Evolutionary conservation across 305 asterid genomes (phyloP).

Genomic region (Salvia sclarea): DNA sequence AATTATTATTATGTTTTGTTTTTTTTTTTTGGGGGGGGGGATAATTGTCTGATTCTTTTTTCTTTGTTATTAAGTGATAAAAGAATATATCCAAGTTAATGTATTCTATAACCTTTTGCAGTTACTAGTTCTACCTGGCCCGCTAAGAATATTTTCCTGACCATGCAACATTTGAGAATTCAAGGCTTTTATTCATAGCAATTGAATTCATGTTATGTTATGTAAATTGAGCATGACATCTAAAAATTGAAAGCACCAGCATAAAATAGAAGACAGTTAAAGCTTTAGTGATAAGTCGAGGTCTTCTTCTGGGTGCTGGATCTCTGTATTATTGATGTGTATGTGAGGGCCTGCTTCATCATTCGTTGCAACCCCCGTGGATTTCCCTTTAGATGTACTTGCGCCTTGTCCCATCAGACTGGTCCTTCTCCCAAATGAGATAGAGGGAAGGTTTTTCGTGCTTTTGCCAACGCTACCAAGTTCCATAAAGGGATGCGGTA

Average conservation of each 20-base stretch:
- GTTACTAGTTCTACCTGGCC: neutral
- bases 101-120: neutral
- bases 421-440: slow-evolving; percentile 8
- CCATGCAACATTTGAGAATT: slow-evolving; percentile 7
- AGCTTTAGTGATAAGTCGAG: slow-evolving; percentile 37
- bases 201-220: slow-evolving; percentile 4
- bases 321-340: slow-evolving; percentile 4
- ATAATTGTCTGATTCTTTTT: neutral
- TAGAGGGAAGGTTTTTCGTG: neutral
- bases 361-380: slow-evolving; percentile 1
- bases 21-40: neutral
- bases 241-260: slow-evolving; percentile 11
- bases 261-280: slow-evolving; percentile 20
- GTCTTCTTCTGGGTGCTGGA: slow-evolving; percentile 23
- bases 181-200: slow-evolving; percentile 1
- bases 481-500: neutral
- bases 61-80: neutral
- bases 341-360: slow-evolving; percentile 1
- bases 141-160: neutral
- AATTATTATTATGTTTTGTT: neutral
- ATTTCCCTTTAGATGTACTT: slow-evolving; percentile 15
- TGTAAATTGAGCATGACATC: too few relatives aligned
- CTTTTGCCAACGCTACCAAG: neutral
- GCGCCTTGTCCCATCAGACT: slow-evolving; percentile 19
- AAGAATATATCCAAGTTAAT: neutral